phyloP scores from a whole-genome alignment of 208 protist species.

The Blastocrithidia nonstop region DNA sequence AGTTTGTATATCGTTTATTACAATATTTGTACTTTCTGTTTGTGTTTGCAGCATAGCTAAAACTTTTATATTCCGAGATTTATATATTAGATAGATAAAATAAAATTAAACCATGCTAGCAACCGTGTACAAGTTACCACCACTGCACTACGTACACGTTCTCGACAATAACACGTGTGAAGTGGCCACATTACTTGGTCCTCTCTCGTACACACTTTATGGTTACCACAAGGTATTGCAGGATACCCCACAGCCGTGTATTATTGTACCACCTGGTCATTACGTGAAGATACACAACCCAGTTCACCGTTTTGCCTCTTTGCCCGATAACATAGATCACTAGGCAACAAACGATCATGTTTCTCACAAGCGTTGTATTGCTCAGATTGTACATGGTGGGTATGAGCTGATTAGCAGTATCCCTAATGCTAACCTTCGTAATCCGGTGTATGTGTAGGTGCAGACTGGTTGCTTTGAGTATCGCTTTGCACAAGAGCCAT shows the following conservation, averaged over 20 bases:
- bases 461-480: conserved; percentile 62
- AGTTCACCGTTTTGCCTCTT: too few species aligned
- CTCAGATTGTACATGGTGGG: not conserved
- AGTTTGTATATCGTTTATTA: too few species aligned
- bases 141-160: conserved; percentile 83
- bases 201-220: conserved; percentile 62
- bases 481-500: conserved; percentile 61
- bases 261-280: conserved; percentile 74
- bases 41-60: too few species aligned
- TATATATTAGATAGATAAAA: too few species aligned
- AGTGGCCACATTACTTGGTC: conserved; percentile 70
- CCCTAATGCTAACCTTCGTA: not conserved
- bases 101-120: too few species aligned
- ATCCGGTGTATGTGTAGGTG: conserved; percentile 2
- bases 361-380: too few species aligned
- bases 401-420: not conserved
- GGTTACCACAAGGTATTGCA: conserved; percentile 48
- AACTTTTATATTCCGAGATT: too few species aligned
- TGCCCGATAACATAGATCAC: too few species aligned
- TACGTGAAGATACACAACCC: conserved; percentile 84
- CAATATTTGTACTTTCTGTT: too few species aligned
- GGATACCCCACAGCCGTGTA: conserved; percentile 12
- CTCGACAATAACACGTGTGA: conserved; percentile 69
- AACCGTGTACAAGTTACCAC: too few species aligned
- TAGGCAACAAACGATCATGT: too few species aligned